Percentiles rank a stretch among this genome's conserved stretches.
These are phyloP conservation scores for Malus sylvestris DNA, from an alignment of 306 rosid species.

Conservation along the genomic window DNA sequence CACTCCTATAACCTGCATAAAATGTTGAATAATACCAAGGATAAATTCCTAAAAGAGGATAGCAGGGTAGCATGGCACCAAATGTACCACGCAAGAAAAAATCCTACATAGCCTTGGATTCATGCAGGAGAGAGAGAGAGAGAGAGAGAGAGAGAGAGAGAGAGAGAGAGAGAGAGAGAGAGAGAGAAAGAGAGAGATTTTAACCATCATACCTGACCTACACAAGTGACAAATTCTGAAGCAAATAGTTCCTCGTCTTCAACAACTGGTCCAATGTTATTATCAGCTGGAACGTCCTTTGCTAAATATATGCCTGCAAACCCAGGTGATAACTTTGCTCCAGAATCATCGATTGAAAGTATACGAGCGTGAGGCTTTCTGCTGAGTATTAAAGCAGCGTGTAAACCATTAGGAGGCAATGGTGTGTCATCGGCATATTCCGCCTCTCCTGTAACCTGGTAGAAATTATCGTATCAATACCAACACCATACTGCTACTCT, in stretches of 20 bases:
- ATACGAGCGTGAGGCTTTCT: conserved; percentile 85
- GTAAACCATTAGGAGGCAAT: conserved; percentile 67
- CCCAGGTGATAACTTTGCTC: conserved; percentile 65
- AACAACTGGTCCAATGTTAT: conserved; percentile 64
- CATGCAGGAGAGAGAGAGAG: not conserved
- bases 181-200: not conserved
- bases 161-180: no score
- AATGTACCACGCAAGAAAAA: not conserved
- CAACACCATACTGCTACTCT: not conserved
- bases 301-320: conserved; percentile 64
- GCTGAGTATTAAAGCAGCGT: conserved; percentile 85
- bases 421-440: conserved; percentile 74
- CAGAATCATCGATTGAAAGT: conserved; percentile 54
- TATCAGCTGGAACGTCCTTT: conserved; percentile 65
- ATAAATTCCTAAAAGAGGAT: not conserved
- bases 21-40: conserved; percentile 9
- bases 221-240: conserved; percentile 67
- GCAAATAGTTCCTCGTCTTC: conserved; percentile 85
- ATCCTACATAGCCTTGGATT: not conserved
- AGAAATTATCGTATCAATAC: conserved; percentile 18
- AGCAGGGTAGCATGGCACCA: not conserved
- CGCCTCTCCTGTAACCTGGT: conserved; percentile 91
- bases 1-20: conserved; percentile 66
- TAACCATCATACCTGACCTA: conserved; percentile 74
- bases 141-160: no score